phyloP scores from a whole-genome alignment of 257 asterid genomes.

The Solanum peruvianum region DNA sequence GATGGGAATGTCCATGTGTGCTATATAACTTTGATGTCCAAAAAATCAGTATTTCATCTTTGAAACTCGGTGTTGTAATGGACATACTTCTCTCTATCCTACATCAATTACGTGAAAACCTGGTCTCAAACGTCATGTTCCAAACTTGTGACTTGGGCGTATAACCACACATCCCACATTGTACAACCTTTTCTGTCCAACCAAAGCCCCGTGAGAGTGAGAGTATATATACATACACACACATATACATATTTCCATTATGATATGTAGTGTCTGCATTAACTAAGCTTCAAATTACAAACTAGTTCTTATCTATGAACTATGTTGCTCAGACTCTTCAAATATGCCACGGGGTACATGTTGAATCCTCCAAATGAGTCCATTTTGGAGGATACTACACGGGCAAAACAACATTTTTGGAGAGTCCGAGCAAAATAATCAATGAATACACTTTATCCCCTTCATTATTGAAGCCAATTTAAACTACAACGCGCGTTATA shows the following conservation, averaged over 20 bases:
- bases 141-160: neutral
- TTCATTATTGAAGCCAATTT: neutral
- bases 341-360: neutral
- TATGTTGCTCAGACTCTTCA: neutral
- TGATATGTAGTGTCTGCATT: neutral
- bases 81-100: neutral
- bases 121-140: neutral
- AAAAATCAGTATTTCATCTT: neutral
- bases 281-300: neutral
- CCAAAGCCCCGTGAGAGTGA: neutral
- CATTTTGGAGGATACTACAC: neutral
- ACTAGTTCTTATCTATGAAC: neutral
- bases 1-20: neutral
- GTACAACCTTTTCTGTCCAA: neutral
- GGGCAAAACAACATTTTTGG: rapidly evolving
- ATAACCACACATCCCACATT: neutral
- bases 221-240: neutral
- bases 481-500: neutral
- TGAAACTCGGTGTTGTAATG: neutral
- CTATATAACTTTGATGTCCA: neutral
- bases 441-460: neutral
- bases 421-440: neutral
- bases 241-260: neutral
- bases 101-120: neutral
- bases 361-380: neutral